Conservation (phyloP, 2,329 filamentous ascomycete species). For the Ophiognomonia clavigignenti-juglandacearum region DNA sequence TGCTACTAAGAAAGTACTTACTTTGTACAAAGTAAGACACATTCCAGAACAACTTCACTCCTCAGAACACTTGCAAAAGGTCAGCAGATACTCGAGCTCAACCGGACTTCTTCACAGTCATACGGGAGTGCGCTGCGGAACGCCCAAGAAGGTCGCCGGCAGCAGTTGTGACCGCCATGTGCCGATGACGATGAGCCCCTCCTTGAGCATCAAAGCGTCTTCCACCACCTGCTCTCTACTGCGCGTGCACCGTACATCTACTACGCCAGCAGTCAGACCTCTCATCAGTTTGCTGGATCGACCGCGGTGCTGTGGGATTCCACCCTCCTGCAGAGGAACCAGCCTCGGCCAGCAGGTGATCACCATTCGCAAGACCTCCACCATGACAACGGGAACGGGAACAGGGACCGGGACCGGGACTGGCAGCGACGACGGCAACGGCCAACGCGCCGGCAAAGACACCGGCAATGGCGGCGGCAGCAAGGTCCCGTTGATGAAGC, state of each 20-base stretch:
- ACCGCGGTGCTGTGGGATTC: not conserved
- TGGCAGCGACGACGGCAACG: too few relatives aligned
- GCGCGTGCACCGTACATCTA: not conserved
- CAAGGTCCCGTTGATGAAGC: conserved; percentile 24
- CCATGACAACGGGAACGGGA: conserved; percentile 18
- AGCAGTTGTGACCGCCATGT: not conserved
- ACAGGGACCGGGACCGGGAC: too few relatives aligned
- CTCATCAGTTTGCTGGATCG: not conserved
- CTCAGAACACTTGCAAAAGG: too few relatives aligned
- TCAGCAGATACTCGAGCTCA: too few relatives aligned
- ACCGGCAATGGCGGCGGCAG: not conserved
- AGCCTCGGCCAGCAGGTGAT: not conserved
- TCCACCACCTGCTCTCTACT: not conserved
- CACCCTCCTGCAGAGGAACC: not conserved
- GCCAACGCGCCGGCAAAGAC: not conserved
- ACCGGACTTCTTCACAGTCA: too few relatives aligned
- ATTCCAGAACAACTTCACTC: too few relatives aligned
- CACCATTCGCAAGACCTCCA: not conserved
- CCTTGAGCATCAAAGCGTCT: not conserved
- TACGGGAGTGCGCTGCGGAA: not conserved
- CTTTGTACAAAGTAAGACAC: too few relatives aligned
- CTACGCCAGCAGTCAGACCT: not conserved
- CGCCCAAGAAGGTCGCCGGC: not conserved
- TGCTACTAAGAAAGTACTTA: too few relatives aligned
- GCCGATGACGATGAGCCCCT: not conserved